These are phyloP conservation scores for Bertia moriformis DNA, from an alignment of 2,329 filamentous ascomycete genomes.

Conservation along the genomic window DNA sequence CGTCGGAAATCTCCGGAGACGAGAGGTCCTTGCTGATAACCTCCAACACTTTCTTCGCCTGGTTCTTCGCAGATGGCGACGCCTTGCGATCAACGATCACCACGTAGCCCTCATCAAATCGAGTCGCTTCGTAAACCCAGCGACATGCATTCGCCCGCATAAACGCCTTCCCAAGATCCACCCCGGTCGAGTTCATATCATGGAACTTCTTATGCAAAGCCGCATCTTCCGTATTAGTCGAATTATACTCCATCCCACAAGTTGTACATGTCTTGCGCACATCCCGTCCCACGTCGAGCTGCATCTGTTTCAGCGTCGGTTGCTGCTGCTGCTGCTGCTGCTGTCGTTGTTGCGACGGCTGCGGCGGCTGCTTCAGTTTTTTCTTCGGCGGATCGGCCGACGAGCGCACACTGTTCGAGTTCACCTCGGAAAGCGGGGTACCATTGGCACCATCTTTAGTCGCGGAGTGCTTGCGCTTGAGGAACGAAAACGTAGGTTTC, in stretches of 20 bases:
- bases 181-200: slow-evolving; percentile 41
- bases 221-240: slow-evolving; percentile 44
- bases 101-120: slow-evolving; percentile 29
- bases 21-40: slow-evolving; percentile 49
- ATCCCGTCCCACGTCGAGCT: slow-evolving; percentile 41
- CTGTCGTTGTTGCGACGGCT: too few relatives aligned
- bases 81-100: slow-evolving; percentile 41
- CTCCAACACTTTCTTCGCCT: slow-evolving; percentile 39
- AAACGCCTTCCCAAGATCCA: slow-evolving; percentile 44
- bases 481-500: slow-evolving; percentile 32
- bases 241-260: slow-evolving; percentile 54
- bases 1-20: slow-evolving; percentile 41
- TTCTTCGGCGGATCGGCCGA: slow-evolving; percentile 20
- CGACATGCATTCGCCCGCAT: slow-evolving; percentile 32
- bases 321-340: slow-evolving; percentile 9
- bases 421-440: slow-evolving; percentile 24
- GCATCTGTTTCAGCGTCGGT: slow-evolving; percentile 36
- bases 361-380: slow-evolving; percentile 7
- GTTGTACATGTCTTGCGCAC: slow-evolving; percentile 38
- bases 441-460: slow-evolving; percentile 12
- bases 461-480: slow-evolving; percentile 25
- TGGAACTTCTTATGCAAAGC: slow-evolving; percentile 50
- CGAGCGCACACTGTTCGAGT: slow-evolving; percentile 23
- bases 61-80: slow-evolving; percentile 29
- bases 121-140: slow-evolving; percentile 31